These are phyloP conservation scores for Diaporthe vexans DNA, from an alignment of 2,329 filamentous ascomycete species.

Conservation along the genomic window DNA sequence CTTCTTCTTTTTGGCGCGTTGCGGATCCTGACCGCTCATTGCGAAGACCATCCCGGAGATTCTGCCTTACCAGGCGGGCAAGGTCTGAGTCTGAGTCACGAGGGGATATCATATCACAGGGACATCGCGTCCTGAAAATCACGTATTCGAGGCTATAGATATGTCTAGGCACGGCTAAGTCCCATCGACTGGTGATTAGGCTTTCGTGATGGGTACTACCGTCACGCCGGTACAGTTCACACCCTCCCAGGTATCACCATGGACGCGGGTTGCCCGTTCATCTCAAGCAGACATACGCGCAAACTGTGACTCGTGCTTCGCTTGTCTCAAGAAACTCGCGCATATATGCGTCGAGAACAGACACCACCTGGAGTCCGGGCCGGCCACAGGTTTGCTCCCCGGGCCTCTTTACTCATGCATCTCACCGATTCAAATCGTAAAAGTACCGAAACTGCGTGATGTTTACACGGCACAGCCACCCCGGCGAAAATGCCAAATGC, in stretches of 20 bases:
- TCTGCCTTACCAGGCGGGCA: slow-evolving; percentile 18
- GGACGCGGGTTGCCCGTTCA: slow-evolving; percentile 16
- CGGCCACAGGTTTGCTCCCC: slow-evolving; percentile 1
- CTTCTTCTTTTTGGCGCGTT: background rate
- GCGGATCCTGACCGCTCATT: slow-evolving; percentile 23
- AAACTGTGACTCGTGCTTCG: slow-evolving; percentile 17
- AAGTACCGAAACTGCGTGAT: slow-evolving; percentile 14
- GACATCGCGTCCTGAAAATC: slow-evolving; percentile 17
- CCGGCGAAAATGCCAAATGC: slow-evolving; percentile 17
- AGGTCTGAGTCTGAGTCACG: slow-evolving; percentile 16
- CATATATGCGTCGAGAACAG: slow-evolving; percentile 25
- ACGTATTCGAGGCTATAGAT: slow-evolving; percentile 7
- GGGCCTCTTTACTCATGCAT: slow-evolving; percentile 11
- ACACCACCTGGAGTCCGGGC: slow-evolving; percentile 6
- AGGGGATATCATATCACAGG: background rate
- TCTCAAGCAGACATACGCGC: slow-evolving; percentile 9
- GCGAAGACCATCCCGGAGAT: background rate
- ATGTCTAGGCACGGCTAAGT: slow-evolving; percentile 16
- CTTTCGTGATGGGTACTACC: slow-evolving; percentile 18
- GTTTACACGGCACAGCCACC: slow-evolving; percentile 10
- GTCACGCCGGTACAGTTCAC: slow-evolving; percentile 26
- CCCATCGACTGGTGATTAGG: background rate
- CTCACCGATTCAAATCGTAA: slow-evolving; percentile 31
- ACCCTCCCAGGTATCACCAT: slow-evolving; percentile 15
- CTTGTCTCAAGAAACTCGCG: slow-evolving; percentile 9